Percentiles rank a stretch among this genome's conserved stretches.
These are phyloP conservation scores for Nemania sp. DNA, from an alignment of 2,329 filamentous ascomycete species.

Conservation along the genomic window DNA sequence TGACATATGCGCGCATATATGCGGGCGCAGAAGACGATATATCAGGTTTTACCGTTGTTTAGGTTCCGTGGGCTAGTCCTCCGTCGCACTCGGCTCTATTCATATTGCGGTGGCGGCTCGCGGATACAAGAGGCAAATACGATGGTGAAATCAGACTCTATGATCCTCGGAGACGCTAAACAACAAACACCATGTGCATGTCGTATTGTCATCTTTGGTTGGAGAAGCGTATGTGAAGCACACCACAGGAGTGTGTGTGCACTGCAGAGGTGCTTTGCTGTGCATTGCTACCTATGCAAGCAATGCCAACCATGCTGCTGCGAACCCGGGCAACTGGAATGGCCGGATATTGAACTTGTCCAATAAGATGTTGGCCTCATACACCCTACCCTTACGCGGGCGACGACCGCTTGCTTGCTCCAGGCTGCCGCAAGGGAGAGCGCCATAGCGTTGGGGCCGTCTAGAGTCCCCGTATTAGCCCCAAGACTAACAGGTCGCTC, in stretches of 20 bases:
- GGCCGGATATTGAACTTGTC: conserved; percentile 10
- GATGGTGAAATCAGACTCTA: not conserved
- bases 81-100: not conserved
- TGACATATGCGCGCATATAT: not conserved
- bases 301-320: conserved; percentile 16
- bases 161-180: not conserved
- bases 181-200: not conserved
- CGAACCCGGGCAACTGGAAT: conserved; percentile 25
- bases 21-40: conserved; percentile 1
- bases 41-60: not conserved
- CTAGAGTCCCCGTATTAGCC: not conserved
- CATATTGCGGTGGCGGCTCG: not conserved
- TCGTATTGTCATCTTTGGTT: conserved; percentile 8
- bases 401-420: conserved; percentile 11
- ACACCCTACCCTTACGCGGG: conserved; percentile 23
- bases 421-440: conserved; percentile 3
- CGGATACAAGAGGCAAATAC: not conserved
- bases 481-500: conserved; percentile 1
- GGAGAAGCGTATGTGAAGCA: conserved; percentile 2
- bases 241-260: conserved; percentile 6
- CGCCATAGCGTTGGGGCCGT: not conserved
- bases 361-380: conserved; percentile 19
- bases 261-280: conserved; percentile 15
- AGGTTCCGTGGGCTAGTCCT: not conserved
- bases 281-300: conserved; percentile 23